A percentile compares a stretch with the other conserved stretches of the same genome.
phyloP scores from a whole-genome alignment of 2,329 filamentous ascomycete genomes.

The Fusarium lyarnte region DNA sequence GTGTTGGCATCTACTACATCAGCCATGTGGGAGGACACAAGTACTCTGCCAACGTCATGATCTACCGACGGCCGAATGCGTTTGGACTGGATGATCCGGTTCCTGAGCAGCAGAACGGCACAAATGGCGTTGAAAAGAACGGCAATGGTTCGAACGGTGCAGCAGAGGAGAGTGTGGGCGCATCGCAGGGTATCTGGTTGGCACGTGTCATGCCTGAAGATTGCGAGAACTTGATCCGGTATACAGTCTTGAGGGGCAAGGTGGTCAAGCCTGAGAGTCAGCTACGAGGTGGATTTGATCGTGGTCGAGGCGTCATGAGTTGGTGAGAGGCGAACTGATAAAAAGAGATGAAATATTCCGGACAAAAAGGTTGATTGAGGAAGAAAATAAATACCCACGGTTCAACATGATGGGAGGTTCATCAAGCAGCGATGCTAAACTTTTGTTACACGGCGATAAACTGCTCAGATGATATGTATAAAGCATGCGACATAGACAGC shows the following conservation, averaged over 20 bases:
- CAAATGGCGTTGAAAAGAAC: slow-evolving; percentile 40
- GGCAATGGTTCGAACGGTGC: slow-evolving; percentile 15
- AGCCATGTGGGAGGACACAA: slow-evolving; percentile 97
- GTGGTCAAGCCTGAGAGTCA: slow-evolving; percentile 89
- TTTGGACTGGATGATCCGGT: slow-evolving; percentile 62
- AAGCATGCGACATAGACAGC: slow-evolving; percentile 1
- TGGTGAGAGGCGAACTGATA: slow-evolving; percentile 69
- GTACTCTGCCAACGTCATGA: slow-evolving; percentile 92
- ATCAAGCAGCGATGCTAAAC: not conserved
- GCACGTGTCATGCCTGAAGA: slow-evolving; percentile 86
- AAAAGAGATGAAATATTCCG: not conserved
- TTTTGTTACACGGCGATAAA: not conserved
- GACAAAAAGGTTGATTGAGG: not conserved
- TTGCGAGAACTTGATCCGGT: slow-evolving; percentile 90
- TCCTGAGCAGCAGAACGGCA: slow-evolving; percentile 39
- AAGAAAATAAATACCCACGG: slow-evolving; percentile 12
- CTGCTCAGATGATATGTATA: not conserved
- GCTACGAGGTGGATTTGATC: slow-evolving; percentile 89
- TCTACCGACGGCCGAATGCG: slow-evolving; percentile 76
- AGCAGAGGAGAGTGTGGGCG: slow-evolving; percentile 61
- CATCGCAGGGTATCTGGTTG: slow-evolving; percentile 92
- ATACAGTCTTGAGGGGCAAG: slow-evolving; percentile 92
- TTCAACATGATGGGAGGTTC: not conserved
- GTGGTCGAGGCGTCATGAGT: slow-evolving; percentile 80
- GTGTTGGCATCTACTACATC: slow-evolving; percentile 96